Percentiles rank a stretch among this genome's conserved stretches.
Conservation (phyloP, 768 basidiomycete species). For the Pleurotus djamor region DNA sequence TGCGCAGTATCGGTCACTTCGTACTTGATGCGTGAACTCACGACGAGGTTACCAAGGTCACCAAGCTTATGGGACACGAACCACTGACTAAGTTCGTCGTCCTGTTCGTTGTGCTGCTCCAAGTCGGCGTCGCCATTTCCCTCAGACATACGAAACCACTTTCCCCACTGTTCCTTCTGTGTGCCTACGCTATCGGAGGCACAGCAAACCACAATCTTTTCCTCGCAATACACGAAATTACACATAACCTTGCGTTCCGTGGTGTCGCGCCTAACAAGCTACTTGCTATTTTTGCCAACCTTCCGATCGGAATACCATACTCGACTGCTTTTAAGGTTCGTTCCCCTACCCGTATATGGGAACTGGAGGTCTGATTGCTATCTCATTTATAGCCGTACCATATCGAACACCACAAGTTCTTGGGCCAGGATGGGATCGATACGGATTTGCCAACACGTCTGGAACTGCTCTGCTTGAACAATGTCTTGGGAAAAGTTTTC, state of each 20-base stretch:
- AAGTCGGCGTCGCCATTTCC: slow-evolving; percentile 59
- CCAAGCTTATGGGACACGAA: slow-evolving; percentile 95
- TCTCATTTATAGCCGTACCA: slow-evolving; percentile 68
- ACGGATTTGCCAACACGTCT: slow-evolving; percentile 89
- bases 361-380: background rate
- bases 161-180: slow-evolving; percentile 69
- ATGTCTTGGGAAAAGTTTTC: slow-evolving; percentile 97
- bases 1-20: slow-evolving; percentile 25
- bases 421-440: slow-evolving; percentile 95
- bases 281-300: slow-evolving; percentile 87
- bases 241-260: slow-evolving; percentile 94
- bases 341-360: background rate
- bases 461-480: slow-evolving; percentile 86
- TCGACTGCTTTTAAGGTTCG: slow-evolving; percentile 91
- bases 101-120: slow-evolving; percentile 75
- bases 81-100: slow-evolving; percentile 90
- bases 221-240: slow-evolving; percentile 97
- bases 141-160: slow-evolving; percentile 70
- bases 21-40: background rate
- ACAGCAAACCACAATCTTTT: slow-evolving; percentile 98
- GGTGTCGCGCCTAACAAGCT: slow-evolving; percentile 81
- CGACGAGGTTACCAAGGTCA: slow-evolving; percentile 53
- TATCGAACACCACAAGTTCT: slow-evolving; percentile 93
- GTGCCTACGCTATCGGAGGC: slow-evolving; percentile 86
- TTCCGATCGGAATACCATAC: slow-evolving; percentile 95